Evolutionary conservation across 176 grass and related monocot species (phyloP), one percentile per base, ranked within the genome.

Genomic region (Zizania latifolia): DNA sequence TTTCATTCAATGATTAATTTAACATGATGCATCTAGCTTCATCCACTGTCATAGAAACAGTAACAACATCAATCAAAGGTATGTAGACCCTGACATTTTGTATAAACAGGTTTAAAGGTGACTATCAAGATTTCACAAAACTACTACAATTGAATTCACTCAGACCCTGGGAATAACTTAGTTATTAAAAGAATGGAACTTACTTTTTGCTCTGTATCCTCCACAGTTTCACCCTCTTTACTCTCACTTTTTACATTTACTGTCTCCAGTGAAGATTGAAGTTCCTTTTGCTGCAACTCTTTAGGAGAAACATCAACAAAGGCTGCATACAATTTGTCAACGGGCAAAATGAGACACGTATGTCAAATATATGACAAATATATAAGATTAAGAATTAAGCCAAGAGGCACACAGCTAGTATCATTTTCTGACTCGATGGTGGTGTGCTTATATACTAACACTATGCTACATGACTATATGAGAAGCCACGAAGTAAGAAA

Each of bases 141-240:
- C 30, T 27, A 54, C 36, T 63, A 67, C 15, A 78, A 65, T 17
- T 23, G 34, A 76, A 55, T n/a, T 28, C 68, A 78, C 17, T 30
- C 16, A 62, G 11, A 19, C 51, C 14, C 34, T 40, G 2, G 22
- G 4, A 14, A 77, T n/a, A n/a, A 65, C 19, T 33, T 0, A 77
- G 16, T 44, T 22, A 43, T 48, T 17, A 69, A 62, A 60, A 59
- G 6, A 76, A 79, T 27, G 6, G n/a, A n/a, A n/a, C 75, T 81
- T 93, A 89, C 90, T 40, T 93, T 59, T 80, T 86, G 68, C 31
- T 85, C 84, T 12, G n/a, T n/a, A n/a, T n/a, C n/a, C n/a, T n/a
- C n/a, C n/a, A n/a, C n/a, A n/a, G n/a, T n/a, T n/a, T n/a, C n/a
- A n/a, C n/a, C n/a, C n/a, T n/a, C n/a, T n/a, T n/a, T n/a, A n/a